These are phyloP conservation scores for Platismatia glauca DNA, from an alignment of 495 filamentous ascomycete genomes.

Conservation along the genomic window DNA sequence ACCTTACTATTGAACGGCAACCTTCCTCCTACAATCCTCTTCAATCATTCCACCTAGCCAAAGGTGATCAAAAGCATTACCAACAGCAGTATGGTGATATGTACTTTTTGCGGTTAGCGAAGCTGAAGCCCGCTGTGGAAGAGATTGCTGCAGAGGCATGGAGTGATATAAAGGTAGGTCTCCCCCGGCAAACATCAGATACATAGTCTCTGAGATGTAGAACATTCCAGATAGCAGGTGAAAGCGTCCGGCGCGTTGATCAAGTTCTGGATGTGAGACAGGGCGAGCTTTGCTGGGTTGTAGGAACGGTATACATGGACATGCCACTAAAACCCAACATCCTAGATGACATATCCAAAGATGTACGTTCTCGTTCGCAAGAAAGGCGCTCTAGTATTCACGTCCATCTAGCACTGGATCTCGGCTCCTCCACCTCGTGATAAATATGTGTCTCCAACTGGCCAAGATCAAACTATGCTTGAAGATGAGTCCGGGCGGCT, in stretches of 20 bases:
- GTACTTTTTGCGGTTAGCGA: slow-evolving; percentile 87
- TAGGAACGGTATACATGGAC: slow-evolving; percentile 92
- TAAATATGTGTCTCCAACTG: slow-evolving; percentile 59
- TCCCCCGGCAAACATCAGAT: neutral
- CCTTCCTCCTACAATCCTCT: slow-evolving; percentile 66
- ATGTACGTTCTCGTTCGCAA: slow-evolving; percentile 46
- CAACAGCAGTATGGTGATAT: slow-evolving; percentile 94
- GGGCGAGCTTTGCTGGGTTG: slow-evolving; percentile 91
- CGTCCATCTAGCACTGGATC: slow-evolving; percentile 60
- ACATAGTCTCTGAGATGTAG: slow-evolving; percentile 6
- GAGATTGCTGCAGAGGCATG: slow-evolving; percentile 63
- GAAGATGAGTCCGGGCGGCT: slow-evolving; percentile 97
- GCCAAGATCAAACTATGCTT: slow-evolving; percentile 64
- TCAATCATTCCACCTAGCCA: slow-evolving; percentile 60
- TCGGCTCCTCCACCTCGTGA: slow-evolving; percentile 68
- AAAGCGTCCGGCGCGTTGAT: slow-evolving; percentile 64
- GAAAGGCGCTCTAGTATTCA: slow-evolving; percentile 5
- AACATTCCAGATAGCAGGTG: slow-evolving; percentile 56
- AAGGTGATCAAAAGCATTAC: slow-evolving; percentile 64
- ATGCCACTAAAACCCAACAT: slow-evolving; percentile 96
- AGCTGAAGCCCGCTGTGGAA: slow-evolving; percentile 78
- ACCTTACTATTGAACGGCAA: slow-evolving; percentile 36
- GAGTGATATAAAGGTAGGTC: slow-evolving; percentile 55
- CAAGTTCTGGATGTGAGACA: slow-evolving; percentile 92
- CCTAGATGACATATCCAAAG: slow-evolving; percentile 86